Percentiles rank a stretch among this genome's conserved stretches.
These are phyloP conservation scores for Periconia digitata DNA, from an alignment of 2,329 filamentous ascomycete species.

Conservation along the genomic window DNA sequence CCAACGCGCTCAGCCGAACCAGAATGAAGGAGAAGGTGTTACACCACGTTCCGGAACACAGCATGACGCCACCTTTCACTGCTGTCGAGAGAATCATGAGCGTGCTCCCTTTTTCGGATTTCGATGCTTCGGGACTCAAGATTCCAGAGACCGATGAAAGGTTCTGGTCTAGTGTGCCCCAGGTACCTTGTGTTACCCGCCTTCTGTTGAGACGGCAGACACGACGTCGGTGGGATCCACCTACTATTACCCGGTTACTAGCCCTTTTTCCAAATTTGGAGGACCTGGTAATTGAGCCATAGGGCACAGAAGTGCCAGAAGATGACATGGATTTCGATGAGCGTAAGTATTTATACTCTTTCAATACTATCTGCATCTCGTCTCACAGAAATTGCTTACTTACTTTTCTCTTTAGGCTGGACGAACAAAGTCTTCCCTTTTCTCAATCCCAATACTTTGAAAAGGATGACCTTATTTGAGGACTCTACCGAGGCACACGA, in stretches of 20 bases:
- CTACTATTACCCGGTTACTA: conserved; percentile 2
- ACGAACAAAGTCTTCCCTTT: conserved; percentile 4
- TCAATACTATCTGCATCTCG: conserved; percentile 3
- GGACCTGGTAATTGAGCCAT: conserved; percentile 8
- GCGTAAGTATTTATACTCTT: conserved; percentile 8
- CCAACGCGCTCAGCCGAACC: conserved; percentile 2
- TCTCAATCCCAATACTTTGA: conserved; percentile 6
- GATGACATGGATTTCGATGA: conserved; percentile 1
- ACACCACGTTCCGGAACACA: not conserved
- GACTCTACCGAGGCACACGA: conserved; percentile 8
- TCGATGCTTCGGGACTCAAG: not conserved
- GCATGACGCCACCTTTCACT: not conserved
- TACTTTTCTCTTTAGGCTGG: conserved; percentile 5
- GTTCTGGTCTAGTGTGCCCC: not conserved
- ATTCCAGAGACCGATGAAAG: conserved; percentile 1
- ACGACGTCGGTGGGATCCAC: conserved; percentile 9
- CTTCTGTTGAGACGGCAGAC: conserved; percentile 11
- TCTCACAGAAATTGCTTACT: conserved; percentile 2
- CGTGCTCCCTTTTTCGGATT: no score
- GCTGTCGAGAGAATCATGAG: not conserved
- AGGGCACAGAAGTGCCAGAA: conserved; percentile 3
- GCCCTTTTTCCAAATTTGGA: conserved; percentile 8
- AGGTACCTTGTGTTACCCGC: conserved; percentile 5
- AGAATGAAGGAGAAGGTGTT: not conserved
- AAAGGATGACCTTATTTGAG: conserved; percentile 7